A percentile compares a stretch with the other conserved stretches of the same genome.
Conservation (phyloP, 208 protist genomes). For the Trypanosoma mega region DNA sequence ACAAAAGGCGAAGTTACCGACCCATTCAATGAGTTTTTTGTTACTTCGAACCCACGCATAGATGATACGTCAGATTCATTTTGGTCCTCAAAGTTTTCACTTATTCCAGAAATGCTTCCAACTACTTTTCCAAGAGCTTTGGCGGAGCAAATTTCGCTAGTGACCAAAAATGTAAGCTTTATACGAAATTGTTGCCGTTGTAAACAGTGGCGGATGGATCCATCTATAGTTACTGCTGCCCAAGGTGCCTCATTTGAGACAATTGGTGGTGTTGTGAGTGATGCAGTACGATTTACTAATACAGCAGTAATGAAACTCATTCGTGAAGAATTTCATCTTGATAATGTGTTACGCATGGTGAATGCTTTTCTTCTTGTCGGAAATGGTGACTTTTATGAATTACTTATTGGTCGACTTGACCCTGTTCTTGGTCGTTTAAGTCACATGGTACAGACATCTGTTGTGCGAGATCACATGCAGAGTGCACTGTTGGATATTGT, state of each 20-base stretch:
- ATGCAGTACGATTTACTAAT: constrained; percentile 46
- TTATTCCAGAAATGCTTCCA: constrained; percentile 58
- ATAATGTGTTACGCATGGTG: constrained; percentile 51
- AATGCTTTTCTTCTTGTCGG: constrained; percentile 68
- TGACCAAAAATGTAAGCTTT: constrained; percentile 63
- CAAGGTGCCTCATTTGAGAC: constrained; percentile 43
- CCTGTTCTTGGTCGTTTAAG: constrained; percentile 53
- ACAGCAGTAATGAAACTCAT: constrained; percentile 53
- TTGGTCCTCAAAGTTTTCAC: constrained; percentile 48
- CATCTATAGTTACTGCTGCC: constrained; percentile 39
- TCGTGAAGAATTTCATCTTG: constrained; percentile 50
- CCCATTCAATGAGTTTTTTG: constrained; percentile 66
- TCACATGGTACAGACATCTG: constrained; percentile 43
- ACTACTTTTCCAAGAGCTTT: constrained; percentile 38
- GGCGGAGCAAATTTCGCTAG: constrained; percentile 52
- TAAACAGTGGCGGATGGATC: constrained; percentile 64
- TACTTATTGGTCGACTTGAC: constrained; percentile 53
- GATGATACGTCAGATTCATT: constrained; percentile 53
- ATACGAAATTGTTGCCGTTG: constrained; percentile 60
- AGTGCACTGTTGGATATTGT: constrained; percentile 48
- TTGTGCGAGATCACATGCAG: constrained; percentile 56
- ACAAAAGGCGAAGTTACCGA: constrained; percentile 58
- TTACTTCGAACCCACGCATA: constrained; percentile 33
- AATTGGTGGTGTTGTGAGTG: constrained; percentile 36
- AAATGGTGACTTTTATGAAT: constrained; percentile 67